Conservation (phyloP, 129 eudicot species). For the Calendula officinalis region DNA sequence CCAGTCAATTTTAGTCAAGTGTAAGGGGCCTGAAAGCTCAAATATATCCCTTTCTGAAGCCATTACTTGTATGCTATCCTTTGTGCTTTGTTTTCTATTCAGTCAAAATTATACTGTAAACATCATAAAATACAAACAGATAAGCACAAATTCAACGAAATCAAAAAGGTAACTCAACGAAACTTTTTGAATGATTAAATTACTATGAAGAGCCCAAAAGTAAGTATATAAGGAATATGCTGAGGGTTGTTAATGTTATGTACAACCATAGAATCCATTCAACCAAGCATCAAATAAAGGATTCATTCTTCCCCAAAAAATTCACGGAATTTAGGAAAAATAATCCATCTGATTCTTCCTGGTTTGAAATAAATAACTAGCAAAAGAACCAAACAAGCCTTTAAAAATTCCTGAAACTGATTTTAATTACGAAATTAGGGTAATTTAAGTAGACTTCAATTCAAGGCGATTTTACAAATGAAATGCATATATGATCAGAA, state of each 20-base stretch:
- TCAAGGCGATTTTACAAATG: background rate
- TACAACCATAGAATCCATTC: background rate
- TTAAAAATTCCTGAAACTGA: background rate
- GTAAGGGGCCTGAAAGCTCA: conserved; percentile 70
- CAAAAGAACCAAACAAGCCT: conserved; percentile 1
- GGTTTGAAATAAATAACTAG: background rate
- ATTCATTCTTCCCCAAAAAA: conserved; percentile 10
- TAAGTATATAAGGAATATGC: background rate
- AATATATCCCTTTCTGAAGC: conserved; percentile 66
- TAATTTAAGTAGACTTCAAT: no score
- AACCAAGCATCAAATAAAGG: background rate
- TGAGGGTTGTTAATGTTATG: background rate
- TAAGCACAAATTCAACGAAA: conserved; percentile 9
- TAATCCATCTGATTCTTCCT: background rate
- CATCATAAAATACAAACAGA: conserved; percentile 11
- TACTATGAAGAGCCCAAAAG: background rate
- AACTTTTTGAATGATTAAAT: background rate
- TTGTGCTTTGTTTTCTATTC: conserved; percentile 19
- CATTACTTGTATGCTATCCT: conserved; percentile 29
- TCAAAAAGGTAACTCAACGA: background rate
- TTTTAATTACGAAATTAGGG: no score
- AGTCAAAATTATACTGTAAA: conserved; percentile 9
- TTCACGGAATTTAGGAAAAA: background rate
- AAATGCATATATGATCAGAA: conserved; percentile 1
- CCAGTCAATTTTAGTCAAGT: conserved; percentile 77